phyloP scores from a whole-genome alignment of 2,329 filamentous ascomycete species.

The Graphiopsis chlorocephala region DNA sequence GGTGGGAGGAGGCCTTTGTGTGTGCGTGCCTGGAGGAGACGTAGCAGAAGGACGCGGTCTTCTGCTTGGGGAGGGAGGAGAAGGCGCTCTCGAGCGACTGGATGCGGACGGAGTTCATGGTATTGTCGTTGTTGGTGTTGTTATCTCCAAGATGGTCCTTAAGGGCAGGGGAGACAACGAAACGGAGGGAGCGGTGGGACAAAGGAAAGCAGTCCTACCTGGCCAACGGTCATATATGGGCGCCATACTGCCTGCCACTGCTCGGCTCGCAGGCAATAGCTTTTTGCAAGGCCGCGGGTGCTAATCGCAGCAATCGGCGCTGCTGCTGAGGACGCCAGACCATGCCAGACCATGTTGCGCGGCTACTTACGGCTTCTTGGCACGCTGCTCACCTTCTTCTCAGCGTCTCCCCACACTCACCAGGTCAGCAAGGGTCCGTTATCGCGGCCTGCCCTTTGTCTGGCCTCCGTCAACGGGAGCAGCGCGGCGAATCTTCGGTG shows the following conservation, averaged over 20 bases:
- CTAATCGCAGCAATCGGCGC: constrained; percentile 14
- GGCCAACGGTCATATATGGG: constrained; percentile 10
- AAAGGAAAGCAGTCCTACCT: constrained; percentile 9
- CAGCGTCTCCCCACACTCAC: constrained; percentile 4
- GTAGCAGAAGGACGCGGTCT: not conserved
- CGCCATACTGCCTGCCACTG: constrained; percentile 9
- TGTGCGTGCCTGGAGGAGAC: constrained; percentile 6
- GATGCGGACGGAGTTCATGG: constrained; percentile 10
- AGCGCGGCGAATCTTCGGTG: constrained; percentile 6
- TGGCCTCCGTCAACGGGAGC: constrained; percentile 5
- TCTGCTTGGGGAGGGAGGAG: constrained; percentile 7
- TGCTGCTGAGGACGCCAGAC: constrained; percentile 1
- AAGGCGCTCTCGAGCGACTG: constrained; percentile 14
- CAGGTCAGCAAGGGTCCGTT: constrained; percentile 2
- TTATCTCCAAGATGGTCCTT: not conserved
- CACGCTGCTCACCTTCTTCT: not conserved
- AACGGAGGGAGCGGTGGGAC: not conserved
- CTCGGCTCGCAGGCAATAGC: constrained; percentile 7
- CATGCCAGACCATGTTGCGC: not conserved
- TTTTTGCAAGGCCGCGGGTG: constrained; percentile 13
- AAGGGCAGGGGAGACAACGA: not conserved
- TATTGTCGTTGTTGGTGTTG: not conserved
- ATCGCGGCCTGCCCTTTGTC: not conserved
- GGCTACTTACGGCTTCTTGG: constrained; percentile 16
- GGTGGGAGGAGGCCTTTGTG: constrained; percentile 8